Evolutionary conservation across 805 yeast species (phyloP).

Genomic region (Danielozyma ontarioensis): DNA sequence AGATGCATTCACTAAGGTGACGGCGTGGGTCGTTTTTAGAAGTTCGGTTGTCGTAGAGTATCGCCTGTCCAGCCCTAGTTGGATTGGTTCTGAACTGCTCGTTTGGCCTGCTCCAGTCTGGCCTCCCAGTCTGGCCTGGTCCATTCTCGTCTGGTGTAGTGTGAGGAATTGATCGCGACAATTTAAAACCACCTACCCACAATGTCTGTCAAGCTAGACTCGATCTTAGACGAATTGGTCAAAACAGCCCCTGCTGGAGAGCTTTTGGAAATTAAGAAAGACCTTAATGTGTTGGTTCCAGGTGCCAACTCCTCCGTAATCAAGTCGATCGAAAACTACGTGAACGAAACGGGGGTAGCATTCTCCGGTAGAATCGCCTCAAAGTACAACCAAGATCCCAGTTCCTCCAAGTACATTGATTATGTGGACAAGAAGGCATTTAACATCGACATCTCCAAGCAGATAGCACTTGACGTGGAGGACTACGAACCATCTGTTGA

Average conservation of each 20-base stretch:
- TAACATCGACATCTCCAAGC: conserved; percentile 52
- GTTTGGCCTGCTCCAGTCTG: too few relatives aligned
- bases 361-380: conserved; percentile 28
- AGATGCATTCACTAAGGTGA: too few relatives aligned
- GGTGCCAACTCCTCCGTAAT: conserved; percentile 15
- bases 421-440: conserved; percentile 43
- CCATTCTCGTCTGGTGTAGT: too few relatives aligned
- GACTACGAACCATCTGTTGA: conserved; percentile 19
- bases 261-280: conserved; percentile 21
- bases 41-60: too few relatives aligned
- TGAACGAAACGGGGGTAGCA: conserved; percentile 24
- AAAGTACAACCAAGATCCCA: conserved; percentile 24
- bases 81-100: too few relatives aligned
- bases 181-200: neutral
- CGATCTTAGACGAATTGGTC: conserved; percentile 26
- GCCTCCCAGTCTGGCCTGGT: too few relatives aligned
- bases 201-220: conserved; percentile 20
- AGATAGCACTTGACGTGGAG: conserved; percentile 51
- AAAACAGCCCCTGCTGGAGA: conserved; percentile 37
- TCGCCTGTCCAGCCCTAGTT: too few relatives aligned
- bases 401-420: conserved; percentile 48
- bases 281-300: conserved; percentile 19
- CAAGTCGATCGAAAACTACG: conserved; percentile 22
- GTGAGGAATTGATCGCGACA: neutral
- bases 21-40: too few relatives aligned